Percentiles rank a stretch among this genome's conserved stretches.
phyloP scores from a whole-genome alignment of 2,329 filamentous ascomycete genomes.

The Diaporthe humulicola region DNA sequence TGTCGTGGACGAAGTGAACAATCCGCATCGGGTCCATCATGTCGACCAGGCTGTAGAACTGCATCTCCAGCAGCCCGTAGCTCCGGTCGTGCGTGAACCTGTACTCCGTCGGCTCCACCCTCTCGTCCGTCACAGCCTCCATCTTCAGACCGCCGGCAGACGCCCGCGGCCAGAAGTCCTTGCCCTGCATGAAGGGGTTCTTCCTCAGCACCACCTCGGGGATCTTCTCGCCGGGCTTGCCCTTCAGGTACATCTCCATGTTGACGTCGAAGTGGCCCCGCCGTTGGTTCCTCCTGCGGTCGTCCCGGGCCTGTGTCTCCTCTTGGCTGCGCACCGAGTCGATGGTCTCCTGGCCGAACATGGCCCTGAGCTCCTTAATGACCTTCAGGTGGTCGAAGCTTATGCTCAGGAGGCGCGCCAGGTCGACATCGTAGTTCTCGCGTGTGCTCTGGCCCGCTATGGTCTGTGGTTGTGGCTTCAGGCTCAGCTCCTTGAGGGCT shows the following conservation, averaged over 20 bases:
- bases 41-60: conserved; percentile 85
- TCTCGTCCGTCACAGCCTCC: conserved; percentile 65
- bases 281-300: conserved; percentile 55
- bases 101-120: conserved; percentile 76
- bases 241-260: conserved; percentile 66
- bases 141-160: conserved; percentile 87
- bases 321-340: conserved; percentile 66
- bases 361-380: conserved; percentile 86
- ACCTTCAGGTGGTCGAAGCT: conserved; percentile 83
- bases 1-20: conserved; percentile 78
- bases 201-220: conserved; percentile 79
- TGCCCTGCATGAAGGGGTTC: conserved; percentile 88
- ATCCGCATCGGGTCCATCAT: conserved; percentile 87
- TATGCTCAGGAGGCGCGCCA: conserved; percentile 58
- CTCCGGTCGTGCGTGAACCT: conserved; percentile 79
- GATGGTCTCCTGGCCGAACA: conserved; percentile 71
- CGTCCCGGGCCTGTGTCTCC: conserved; percentile 55
- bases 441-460: conserved; percentile 33
- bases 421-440: conserved; percentile 43
- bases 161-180: conserved; percentile 86
- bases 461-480: conserved; percentile 44
- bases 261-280: conserved; percentile 56
- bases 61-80: conserved; percentile 81
- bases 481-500: conserved; percentile 64
- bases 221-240: conserved; percentile 72